These are phyloP conservation scores for Secale cereale DNA, from an alignment of 176 grass and related monocot species.

Conservation along the genomic window DNA sequence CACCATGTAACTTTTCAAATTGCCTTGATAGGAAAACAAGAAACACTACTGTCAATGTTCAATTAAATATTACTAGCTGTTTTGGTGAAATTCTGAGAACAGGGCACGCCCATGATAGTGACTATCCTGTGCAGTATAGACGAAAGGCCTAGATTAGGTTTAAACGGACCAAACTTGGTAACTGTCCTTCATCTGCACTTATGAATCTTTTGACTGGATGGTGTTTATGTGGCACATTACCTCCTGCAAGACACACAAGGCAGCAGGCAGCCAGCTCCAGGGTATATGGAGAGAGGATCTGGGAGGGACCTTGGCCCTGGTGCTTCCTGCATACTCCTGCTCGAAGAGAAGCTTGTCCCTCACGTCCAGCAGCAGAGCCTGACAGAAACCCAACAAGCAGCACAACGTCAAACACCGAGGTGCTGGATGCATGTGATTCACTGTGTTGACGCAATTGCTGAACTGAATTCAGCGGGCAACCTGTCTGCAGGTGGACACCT, in stretches of 20 bases:
- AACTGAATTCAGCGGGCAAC: slow-evolving; percentile 27
- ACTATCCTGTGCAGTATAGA: not conserved
- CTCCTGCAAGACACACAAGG: slow-evolving; percentile 83
- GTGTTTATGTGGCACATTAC: slow-evolving; percentile 38
- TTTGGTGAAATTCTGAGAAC: not conserved
- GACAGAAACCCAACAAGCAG: not conserved
- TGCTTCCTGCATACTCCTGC: slow-evolving; percentile 77
- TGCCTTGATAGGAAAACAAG: not conserved
- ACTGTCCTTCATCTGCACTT: not conserved
- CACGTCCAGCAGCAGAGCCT: slow-evolving; percentile 87
- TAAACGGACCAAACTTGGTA: not conserved
- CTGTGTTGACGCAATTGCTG: not conserved
- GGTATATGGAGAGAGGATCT: slow-evolving; percentile 72
- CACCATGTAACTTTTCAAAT: not conserved
- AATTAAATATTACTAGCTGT: not conserved
- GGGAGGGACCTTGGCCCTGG: slow-evolving; percentile 75
- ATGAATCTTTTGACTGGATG: not conserved
- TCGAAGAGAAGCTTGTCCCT: slow-evolving; percentile 98
- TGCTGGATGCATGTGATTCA: not conserved
- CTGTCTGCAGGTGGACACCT: slow-evolving; percentile 61
- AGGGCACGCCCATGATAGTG: not conserved
- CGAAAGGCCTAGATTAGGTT: not conserved
- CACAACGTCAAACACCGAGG: slow-evolving; percentile 13
- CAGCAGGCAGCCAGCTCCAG: slow-evolving; percentile 85
- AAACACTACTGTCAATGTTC: not conserved